Evolutionary conservation across 495 filamentous ascomycete genomes (phyloP).

Genomic region (Aspergillus sparsus): DNA sequence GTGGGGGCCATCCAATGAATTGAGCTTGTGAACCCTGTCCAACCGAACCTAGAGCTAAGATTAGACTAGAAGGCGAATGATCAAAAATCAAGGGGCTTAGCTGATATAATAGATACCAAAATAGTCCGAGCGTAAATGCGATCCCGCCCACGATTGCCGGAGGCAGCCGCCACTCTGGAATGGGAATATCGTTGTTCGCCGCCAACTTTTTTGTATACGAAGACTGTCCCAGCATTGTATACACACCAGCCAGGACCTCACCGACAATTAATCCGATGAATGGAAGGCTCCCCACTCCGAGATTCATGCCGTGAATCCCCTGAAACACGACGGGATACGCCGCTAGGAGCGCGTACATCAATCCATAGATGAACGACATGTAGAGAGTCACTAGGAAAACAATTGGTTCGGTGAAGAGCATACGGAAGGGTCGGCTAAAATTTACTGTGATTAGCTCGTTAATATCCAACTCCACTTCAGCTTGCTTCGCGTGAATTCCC

Average conservation of each 20-base stretch:
- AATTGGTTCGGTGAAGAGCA: conserved; percentile 51
- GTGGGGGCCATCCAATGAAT: conserved; percentile 46
- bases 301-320: conserved; percentile 38
- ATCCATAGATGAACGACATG: conserved; percentile 49
- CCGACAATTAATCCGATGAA: conserved; percentile 47
- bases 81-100: background rate
- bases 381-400: conserved; percentile 44
- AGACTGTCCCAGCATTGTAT: conserved; percentile 29
- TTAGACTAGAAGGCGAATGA: background rate
- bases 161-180: conserved; percentile 41
- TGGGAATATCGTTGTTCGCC: conserved; percentile 36
- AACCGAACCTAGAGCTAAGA: conserved; percentile 36
- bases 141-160: conserved; percentile 52
- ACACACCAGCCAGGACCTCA: conserved; percentile 35
- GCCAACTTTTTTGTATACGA: conserved; percentile 34
- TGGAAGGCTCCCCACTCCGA: conserved; percentile 40
- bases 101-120: conserved; percentile 46
- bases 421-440: conserved; percentile 47
- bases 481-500: conserved; percentile 52
- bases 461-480: conserved; percentile 48
- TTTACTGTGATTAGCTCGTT: conserved; percentile 42
- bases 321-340: conserved; percentile 47
- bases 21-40: conserved; percentile 37
- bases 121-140: conserved; percentile 54
- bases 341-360: conserved; percentile 44